Percentiles rank a stretch among this genome's conserved stretches.
Conservation (phyloP, 2,329 filamentous ascomycete species). For the Epichloe elymi region DNA sequence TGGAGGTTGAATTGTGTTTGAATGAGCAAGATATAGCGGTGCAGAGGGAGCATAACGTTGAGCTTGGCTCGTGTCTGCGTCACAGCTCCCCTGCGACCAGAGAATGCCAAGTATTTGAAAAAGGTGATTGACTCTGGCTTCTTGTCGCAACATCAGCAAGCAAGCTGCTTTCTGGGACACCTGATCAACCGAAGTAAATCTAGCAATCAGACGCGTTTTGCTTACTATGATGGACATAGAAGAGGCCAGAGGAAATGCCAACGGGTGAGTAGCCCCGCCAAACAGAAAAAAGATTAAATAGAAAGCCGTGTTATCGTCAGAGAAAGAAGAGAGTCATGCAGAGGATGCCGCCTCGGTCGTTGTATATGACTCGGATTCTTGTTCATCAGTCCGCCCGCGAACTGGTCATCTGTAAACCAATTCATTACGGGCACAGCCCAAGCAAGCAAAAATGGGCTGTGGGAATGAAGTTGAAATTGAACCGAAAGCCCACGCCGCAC, state of each 20-base stretch:
- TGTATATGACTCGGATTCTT: constrained; percentile 17
- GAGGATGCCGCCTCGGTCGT: constrained; percentile 20
- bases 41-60: background rate
- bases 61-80: background rate
- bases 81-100: background rate
- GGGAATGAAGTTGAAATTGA: constrained; percentile 1
- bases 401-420: constrained; percentile 3
- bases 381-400: constrained; percentile 4
- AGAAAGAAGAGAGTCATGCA: constrained; percentile 11
- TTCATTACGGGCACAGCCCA: constrained; percentile 1
- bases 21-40: background rate
- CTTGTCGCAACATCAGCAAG: background rate
- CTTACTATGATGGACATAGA: background rate
- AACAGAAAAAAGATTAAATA: constrained; percentile 4
- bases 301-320: constrained; percentile 21
- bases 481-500: background rate
- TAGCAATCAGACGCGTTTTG: background rate
- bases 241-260: background rate
- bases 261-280: no score
- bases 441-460: constrained; percentile 3
- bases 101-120: background rate
- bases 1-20: background rate
- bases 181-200: background rate
- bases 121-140: background rate
- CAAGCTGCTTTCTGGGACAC: background rate